A percentile compares a stretch with the other conserved stretches of the same genome.
phyloP scores from a whole-genome alignment of 1,284 basidiomycete genomes.

The Marasmius sp. region DNA sequence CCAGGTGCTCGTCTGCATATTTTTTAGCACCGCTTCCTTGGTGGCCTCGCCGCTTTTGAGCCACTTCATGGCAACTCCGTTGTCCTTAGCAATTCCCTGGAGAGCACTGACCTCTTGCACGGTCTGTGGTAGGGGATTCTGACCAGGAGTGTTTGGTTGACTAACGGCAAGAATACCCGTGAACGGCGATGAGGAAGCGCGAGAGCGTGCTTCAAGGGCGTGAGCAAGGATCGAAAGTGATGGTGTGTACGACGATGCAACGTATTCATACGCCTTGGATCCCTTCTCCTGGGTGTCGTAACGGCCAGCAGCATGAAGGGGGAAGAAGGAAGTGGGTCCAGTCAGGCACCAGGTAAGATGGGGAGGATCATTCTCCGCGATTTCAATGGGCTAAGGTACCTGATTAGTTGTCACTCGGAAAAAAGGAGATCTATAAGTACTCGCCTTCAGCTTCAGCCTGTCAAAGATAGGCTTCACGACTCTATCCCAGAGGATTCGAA shows the following conservation, averaged over 20 bases:
- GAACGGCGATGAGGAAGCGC: too few species aligned
- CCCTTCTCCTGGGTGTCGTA: constrained; percentile 13
- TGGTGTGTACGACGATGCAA: constrained; percentile 25
- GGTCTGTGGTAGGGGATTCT: constrained; percentile 2
- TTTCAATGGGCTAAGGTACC: neutral
- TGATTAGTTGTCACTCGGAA: too few species aligned
- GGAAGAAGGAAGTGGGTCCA: constrained; percentile 29
- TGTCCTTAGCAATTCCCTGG: neutral
- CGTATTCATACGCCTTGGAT: constrained; percentile 13
- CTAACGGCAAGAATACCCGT: neutral
- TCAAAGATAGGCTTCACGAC: neutral
- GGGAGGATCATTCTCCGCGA: constrained; percentile 7
- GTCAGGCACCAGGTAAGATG: constrained; percentile 33
- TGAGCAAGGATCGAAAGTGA: constrained; percentile 17
- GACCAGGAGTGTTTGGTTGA: constrained; percentile 3
- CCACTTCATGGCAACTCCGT: neutral
- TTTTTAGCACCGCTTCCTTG: neutral
- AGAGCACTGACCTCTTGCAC: neutral
- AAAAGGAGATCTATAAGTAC: too few species aligned
- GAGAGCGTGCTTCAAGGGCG: neutral
- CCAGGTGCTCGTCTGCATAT: constrained; percentile 3
- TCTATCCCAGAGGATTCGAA: neutral
- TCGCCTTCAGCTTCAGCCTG: neutral
- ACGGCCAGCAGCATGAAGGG: constrained; percentile 31
- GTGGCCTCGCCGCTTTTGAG: neutral